A percentile compares a stretch with the other conserved stretches of the same genome.
phyloP scores from a whole-genome alignment of 148 eudicot genomes.

The Chenopodium quinoa region DNA sequence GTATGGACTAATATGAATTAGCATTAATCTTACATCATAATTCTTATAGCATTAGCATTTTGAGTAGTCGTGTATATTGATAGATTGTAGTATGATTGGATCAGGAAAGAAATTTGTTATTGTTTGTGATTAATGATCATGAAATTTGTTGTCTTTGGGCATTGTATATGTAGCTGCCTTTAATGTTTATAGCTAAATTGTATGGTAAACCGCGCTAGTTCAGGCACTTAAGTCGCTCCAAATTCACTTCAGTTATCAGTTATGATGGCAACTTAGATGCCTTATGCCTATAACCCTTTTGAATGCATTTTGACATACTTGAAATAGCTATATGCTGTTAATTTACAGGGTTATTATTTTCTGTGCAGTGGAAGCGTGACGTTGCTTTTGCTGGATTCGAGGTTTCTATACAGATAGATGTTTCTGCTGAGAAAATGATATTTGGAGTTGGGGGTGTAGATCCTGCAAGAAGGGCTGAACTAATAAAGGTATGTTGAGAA shows the following conservation, averaged over 20 bases:
- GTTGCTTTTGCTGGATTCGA: constrained; percentile 99
- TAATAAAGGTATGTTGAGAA: constrained; percentile 56
- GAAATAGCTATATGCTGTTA: neutral
- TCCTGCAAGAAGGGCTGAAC: constrained; percentile 76
- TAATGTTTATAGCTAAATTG: neutral
- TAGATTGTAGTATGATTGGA: neutral
- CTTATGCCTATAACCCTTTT: neutral
- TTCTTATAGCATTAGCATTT: too few relatives aligned
- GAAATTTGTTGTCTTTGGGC: neutral
- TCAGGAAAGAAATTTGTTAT: neutral
- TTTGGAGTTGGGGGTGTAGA: constrained; percentile 75
- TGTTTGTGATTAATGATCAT: neutral
- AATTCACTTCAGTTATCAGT: too few relatives aligned
- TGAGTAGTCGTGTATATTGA: too few relatives aligned
- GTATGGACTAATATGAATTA: too few relatives aligned
- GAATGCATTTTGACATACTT: neutral
- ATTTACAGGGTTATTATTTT: constrained; percentile 1
- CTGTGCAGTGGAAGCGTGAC: constrained; percentile 89
- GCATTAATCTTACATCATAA: neutral
- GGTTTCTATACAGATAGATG: constrained; percentile 93
- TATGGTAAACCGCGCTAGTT: neutral
- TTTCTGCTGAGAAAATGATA: constrained; percentile 96
- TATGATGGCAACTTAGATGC: neutral
- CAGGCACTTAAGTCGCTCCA: too few relatives aligned
- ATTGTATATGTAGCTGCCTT: neutral